A percentile compares a stretch with the other conserved stretches of the same genome.
These are phyloP conservation scores for Brassica hybrid DNA, from an alignment of 441 rosid species.

Conservation along the genomic window DNA sequence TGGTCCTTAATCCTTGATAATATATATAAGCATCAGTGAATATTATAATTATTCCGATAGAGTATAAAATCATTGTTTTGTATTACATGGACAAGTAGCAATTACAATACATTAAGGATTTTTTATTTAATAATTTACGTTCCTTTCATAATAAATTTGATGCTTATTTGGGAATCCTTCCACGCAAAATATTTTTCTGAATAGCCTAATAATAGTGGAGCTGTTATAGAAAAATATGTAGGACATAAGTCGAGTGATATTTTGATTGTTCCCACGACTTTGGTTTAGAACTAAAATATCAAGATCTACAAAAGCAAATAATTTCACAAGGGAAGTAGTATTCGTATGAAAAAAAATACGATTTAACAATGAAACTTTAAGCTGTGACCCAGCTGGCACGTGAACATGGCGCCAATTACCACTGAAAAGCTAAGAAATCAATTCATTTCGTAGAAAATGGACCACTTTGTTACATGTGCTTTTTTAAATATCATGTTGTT, in stretches of 20 bases:
- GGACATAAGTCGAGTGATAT: conserved; percentile 34
- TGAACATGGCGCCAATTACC: conserved; percentile 46
- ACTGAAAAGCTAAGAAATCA: conserved; percentile 11
- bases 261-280: conserved; percentile 46
- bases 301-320: conserved; percentile 1
- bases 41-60: background rate
- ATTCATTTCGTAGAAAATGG: conserved; percentile 30
- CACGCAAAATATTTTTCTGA: conserved; percentile 19
- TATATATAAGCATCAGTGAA: background rate
- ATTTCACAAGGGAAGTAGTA: conserved; percentile 18
- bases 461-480: conserved; percentile 26
- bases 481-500: conserved; percentile 13
- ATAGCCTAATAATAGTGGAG: background rate
- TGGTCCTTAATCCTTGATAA: conserved; percentile 19
- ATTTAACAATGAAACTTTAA: conserved; percentile 34
- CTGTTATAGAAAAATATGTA: background rate
- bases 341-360: background rate
- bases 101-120: background rate
- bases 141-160: conserved; percentile 33
- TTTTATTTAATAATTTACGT: conserved; percentile 20
- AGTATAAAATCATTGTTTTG: background rate
- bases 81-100: background rate
- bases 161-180: conserved; percentile 30
- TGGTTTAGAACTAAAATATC: conserved; percentile 7
- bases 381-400: conserved; percentile 50